Conservation (phyloP, 2,329 filamentous ascomycete genomes). For the Diplodia seriata region DNA sequence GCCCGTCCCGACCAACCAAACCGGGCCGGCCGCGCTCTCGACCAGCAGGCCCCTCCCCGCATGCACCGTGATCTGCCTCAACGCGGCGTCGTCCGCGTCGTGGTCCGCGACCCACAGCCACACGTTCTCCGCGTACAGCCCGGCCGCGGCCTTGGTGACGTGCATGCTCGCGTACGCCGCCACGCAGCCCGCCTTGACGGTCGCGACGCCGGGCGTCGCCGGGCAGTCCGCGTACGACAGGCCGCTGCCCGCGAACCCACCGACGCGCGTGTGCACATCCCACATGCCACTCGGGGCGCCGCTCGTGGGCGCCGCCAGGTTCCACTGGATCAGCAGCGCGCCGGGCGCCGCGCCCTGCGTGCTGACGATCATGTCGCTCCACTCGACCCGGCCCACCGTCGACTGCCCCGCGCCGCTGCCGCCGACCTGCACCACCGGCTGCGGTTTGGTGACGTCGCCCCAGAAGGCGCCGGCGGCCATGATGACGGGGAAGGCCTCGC, state of each 20-base stretch:
- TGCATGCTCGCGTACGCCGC: constrained; percentile 67
- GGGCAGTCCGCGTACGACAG: constrained; percentile 78
- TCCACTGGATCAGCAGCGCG: constrained; percentile 76
- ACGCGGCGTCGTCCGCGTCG: constrained; percentile 76
- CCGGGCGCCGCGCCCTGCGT: constrained; percentile 72
- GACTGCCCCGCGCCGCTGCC: constrained; percentile 46
- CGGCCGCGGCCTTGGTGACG: constrained; percentile 61
- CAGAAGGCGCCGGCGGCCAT: constrained; percentile 71
- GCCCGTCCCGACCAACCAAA: constrained; percentile 70
- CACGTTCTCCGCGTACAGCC: constrained; percentile 81
- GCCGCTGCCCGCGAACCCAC: constrained; percentile 77
- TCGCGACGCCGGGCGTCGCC: constrained; percentile 69
- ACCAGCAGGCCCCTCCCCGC: constrained; percentile 83
- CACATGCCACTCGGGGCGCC: constrained; percentile 74
- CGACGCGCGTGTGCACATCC: constrained; percentile 87
- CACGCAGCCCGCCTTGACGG: constrained; percentile 68
- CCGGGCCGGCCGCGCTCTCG: constrained; percentile 58
- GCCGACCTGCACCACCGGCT: constrained; percentile 72
- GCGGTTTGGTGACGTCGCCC: constrained; percentile 60
- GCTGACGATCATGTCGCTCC: constrained; percentile 74
- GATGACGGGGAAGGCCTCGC: constrained; percentile 83
- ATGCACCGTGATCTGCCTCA: constrained; percentile 81
- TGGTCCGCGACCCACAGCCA: constrained; percentile 96
- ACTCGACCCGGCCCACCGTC: constrained; percentile 70
- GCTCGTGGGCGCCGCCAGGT: constrained; percentile 61